phyloP scores from a whole-genome alignment of 345 rosid species.

The Salix viminalis region DNA sequence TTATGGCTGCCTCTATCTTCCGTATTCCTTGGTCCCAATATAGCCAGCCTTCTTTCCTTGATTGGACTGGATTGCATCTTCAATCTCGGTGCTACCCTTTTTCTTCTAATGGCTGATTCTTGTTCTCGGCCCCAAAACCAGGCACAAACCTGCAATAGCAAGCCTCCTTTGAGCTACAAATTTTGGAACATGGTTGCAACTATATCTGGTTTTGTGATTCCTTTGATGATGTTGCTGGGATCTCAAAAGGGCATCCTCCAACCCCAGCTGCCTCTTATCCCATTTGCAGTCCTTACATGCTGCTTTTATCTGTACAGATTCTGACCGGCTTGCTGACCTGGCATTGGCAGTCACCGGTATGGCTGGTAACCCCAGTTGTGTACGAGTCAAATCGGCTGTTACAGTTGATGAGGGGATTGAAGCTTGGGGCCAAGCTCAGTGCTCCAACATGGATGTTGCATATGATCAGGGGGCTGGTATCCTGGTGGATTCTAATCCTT shows the following conservation, averaged over 20 bases:
- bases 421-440: conserved; percentile 61
- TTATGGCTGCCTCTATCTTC: conserved; percentile 89
- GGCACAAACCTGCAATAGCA: conserved; percentile 38
- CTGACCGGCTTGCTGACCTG: conserved; percentile 81
- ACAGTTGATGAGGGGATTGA: conserved; percentile 86
- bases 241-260: conserved; percentile 65
- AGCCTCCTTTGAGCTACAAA: conserved; percentile 74
- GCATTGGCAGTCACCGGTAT: conserved; percentile 91
- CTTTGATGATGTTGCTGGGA: conserved; percentile 47
- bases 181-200: conserved; percentile 73
- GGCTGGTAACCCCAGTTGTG: conserved; percentile 88
- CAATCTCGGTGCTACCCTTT: conserved; percentile 80
- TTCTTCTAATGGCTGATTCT: conserved; percentile 84
- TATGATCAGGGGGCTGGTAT: conserved; percentile 70
- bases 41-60: conserved; percentile 79
- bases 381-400: conserved; percentile 76
- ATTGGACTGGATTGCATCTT: conserved; percentile 86
- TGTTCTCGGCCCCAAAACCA: conserved; percentile 53
- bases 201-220: conserved; percentile 55
- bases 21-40: conserved; percentile 73
- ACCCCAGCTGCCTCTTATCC: conserved; percentile 58
- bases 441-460: conserved; percentile 81
- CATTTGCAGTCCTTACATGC: conserved; percentile 64
- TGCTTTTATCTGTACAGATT: conserved; percentile 76
- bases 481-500: conserved; percentile 90